phyloP scores from a whole-genome alignment of 768 basidiomycete genomes.

The Suillus hirtellus region DNA sequence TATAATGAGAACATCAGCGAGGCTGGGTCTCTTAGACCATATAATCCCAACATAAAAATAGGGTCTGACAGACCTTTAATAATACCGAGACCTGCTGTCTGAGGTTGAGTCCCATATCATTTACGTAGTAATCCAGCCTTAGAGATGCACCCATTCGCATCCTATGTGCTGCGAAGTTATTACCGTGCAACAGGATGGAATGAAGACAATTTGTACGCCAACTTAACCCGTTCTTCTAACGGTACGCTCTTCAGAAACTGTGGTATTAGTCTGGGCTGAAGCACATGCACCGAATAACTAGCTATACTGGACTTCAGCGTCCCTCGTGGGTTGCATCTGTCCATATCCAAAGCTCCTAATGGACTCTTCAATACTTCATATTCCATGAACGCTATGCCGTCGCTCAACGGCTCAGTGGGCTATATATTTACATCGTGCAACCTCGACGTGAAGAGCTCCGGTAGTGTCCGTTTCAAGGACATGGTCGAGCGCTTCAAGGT shows the following conservation, averaged over 20 bases:
- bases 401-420: constrained; percentile 87
- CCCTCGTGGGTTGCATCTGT: constrained; percentile 77
- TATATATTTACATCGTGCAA: constrained; percentile 93
- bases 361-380: constrained; percentile 87
- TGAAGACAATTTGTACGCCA: constrained; percentile 91
- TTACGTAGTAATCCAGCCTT: not conserved
- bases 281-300: constrained; percentile 29
- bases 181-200: constrained; percentile 96
- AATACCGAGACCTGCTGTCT: too few species aligned
- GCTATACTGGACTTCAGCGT: constrained; percentile 92
- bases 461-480: constrained; percentile 79
- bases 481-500: constrained; percentile 88
- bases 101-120: not conserved
- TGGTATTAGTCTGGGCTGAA: constrained; percentile 12
- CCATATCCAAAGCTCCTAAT: constrained; percentile 87
- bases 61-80: too few species aligned
- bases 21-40: too few species aligned
- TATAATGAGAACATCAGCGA: too few species aligned
- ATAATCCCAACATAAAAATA: too few species aligned
- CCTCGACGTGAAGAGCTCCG: constrained; percentile 67
- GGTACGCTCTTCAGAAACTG: constrained; percentile 46
- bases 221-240: constrained; percentile 85
- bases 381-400: constrained; percentile 90
- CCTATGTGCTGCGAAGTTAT: constrained; percentile 86
- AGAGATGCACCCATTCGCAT: constrained; percentile 81